Evolutionary conservation across 2,329 filamentous ascomycete species (phyloP).

Genomic region (Colletotrichum gloeosporioides): DNA sequence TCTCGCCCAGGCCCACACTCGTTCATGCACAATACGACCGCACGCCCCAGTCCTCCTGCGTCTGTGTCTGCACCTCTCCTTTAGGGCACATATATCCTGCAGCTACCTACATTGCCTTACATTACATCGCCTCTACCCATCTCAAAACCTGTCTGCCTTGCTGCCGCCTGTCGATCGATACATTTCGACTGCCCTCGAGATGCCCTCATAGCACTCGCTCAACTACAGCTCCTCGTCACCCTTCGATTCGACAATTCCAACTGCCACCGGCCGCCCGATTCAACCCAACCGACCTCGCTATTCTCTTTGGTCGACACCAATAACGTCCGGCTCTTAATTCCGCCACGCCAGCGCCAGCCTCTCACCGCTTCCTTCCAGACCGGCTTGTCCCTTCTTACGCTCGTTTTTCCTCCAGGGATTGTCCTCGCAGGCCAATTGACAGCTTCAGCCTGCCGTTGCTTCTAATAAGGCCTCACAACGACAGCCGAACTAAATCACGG

Average conservation of each 20-base stretch:
- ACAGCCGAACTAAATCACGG: neutral
- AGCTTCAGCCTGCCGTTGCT: neutral
- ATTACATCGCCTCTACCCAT: conserved; percentile 15
- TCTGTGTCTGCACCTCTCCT: conserved; percentile 31
- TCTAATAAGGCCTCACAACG: neutral
- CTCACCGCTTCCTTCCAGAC: conserved; percentile 16
- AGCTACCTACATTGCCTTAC: conserved; percentile 21
- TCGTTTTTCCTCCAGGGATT: conserved; percentile 21
- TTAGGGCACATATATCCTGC: conserved; percentile 31
- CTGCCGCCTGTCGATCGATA: neutral
- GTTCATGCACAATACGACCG: conserved; percentile 37
- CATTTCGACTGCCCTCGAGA: neutral
- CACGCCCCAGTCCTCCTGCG: conserved; percentile 20
- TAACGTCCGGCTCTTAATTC: neutral
- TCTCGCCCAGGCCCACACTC: conserved; percentile 29
- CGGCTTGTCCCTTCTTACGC: conserved; percentile 19
- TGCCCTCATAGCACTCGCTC: conserved; percentile 9
- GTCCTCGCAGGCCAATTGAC: conserved; percentile 8
- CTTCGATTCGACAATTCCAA: neutral
- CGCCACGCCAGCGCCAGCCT: neutral
- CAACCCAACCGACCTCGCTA: neutral
- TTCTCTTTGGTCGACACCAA: neutral
- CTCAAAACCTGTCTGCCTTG: neutral
- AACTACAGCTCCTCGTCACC: neutral
- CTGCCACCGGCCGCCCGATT: neutral